phyloP scores from a whole-genome alignment of 495 filamentous ascomycete genomes.

The Hypoxylon crocopeplum region DNA sequence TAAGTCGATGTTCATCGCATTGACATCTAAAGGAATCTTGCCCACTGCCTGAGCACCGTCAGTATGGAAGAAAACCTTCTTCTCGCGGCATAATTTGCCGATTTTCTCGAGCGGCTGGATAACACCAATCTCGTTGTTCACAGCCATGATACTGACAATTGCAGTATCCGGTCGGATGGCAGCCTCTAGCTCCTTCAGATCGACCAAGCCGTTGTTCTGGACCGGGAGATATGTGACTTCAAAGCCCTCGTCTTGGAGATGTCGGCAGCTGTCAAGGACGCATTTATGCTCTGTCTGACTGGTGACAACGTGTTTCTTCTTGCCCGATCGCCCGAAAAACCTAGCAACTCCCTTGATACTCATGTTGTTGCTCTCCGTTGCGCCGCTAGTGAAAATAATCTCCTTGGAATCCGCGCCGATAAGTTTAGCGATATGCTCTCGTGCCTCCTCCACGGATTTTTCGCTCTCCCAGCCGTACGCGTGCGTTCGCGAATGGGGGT shows the following conservation, averaged over 20 bases:
- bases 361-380: slow-evolving; percentile 99
- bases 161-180: slow-evolving; percentile 91
- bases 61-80: slow-evolving; percentile 98
- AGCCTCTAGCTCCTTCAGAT: slow-evolving; percentile 84
- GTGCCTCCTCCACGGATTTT: slow-evolving; percentile 85
- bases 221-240: slow-evolving; percentile 96
- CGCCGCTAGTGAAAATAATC: slow-evolving; percentile 97
- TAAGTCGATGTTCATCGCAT: slow-evolving; percentile 94
- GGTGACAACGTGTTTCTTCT: slow-evolving; percentile 98
- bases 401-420: slow-evolving; percentile 97
- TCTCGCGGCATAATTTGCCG: slow-evolving; percentile 85
- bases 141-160: slow-evolving; percentile 96
- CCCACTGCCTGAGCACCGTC: slow-evolving; percentile 96
- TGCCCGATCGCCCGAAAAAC: slow-evolving; percentile 89
- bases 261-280: slow-evolving; percentile 93
- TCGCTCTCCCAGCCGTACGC: slow-evolving; percentile 99
- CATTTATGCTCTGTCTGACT: slow-evolving; percentile 99
- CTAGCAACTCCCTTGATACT: slow-evolving; percentile 96
- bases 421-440: slow-evolving; percentile 80
- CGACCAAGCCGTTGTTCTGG: slow-evolving; percentile 79
- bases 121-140: slow-evolving; percentile 99
- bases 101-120: slow-evolving; percentile 95
- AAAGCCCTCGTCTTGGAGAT: slow-evolving; percentile 96
- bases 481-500: slow-evolving; percentile 96
- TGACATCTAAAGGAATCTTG: slow-evolving; percentile 95